phyloP scores from a whole-genome alignment of 129 eudicot species.

The Pulicaria dysenterica region DNA sequence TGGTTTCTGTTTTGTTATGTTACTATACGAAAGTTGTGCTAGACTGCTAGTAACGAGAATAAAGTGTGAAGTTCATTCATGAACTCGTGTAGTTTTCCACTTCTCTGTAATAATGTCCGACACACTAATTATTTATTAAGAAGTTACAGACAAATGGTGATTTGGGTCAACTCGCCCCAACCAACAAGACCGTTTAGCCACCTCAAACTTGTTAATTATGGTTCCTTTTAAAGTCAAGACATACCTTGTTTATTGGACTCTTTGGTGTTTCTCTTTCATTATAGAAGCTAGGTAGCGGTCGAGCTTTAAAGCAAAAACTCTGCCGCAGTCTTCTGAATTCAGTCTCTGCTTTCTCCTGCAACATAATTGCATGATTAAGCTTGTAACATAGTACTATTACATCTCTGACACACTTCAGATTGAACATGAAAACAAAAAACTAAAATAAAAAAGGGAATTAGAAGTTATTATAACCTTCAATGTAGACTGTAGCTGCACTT shows the following conservation, averaged over 20 bases:
- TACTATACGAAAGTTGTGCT: too few relatives aligned
- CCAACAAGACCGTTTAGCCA: too few relatives aligned
- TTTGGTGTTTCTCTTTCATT: constrained; percentile 56
- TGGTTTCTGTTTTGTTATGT: too few relatives aligned
- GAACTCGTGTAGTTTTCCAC: too few relatives aligned
- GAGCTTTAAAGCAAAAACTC: constrained; percentile 83
- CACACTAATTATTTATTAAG: background rate
- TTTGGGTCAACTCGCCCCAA: background rate
- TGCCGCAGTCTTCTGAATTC: constrained; percentile 76
- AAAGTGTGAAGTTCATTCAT: too few relatives aligned
- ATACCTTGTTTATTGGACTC: constrained; percentile 58
- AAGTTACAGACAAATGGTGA: background rate
- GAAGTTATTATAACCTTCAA: constrained; percentile 51
- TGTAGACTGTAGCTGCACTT: constrained; percentile 59
- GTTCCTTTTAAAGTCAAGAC: background rate
- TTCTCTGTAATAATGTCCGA: background rate
- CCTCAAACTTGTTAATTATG: too few relatives aligned
- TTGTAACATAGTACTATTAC: background rate
- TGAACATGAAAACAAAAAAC: background rate
- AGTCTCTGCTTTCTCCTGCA: constrained; percentile 86
- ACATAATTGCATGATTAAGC: background rate
- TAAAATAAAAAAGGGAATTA: background rate
- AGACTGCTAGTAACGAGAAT: too few relatives aligned
- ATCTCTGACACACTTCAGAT: background rate
- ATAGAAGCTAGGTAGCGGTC: constrained; percentile 70